Percentiles rank a stretch among this genome's conserved stretches.
Conservation (phyloP, 129 eudicot species). For the Sambucus nigra region DNA sequence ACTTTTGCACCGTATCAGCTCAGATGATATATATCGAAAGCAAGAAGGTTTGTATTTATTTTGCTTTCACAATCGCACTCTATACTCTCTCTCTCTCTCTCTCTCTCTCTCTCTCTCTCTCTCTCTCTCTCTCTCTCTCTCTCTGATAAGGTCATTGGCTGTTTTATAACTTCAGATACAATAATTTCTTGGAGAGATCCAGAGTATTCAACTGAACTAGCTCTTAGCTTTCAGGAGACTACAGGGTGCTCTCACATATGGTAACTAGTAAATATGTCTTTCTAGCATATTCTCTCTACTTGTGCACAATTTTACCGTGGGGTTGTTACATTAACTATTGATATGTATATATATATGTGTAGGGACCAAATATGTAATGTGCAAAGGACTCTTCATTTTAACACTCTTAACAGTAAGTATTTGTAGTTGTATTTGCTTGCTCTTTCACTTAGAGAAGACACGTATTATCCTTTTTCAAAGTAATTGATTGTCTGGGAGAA, state of each 20-base stretch:
- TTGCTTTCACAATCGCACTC: not conserved
- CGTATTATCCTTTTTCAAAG: not conserved
- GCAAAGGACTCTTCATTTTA: slow-evolving; percentile 66
- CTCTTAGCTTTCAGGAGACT: slow-evolving; percentile 92
- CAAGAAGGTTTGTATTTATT: slow-evolving; percentile 88
- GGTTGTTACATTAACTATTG: slow-evolving; percentile 2
- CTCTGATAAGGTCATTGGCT: not conserved
- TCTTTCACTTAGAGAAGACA: too few species aligned
- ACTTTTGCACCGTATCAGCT: slow-evolving; percentile 75
- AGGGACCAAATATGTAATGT: slow-evolving; percentile 80
- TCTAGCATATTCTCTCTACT: not conserved
- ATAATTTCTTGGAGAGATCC: slow-evolving; percentile 95
- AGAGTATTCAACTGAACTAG: slow-evolving; percentile 70
- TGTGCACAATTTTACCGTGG: not conserved
- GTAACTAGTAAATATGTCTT: slow-evolving; percentile 18
- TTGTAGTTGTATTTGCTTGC: too few species aligned
- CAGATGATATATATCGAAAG: slow-evolving; percentile 85
- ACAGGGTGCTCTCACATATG: slow-evolving; percentile 89
- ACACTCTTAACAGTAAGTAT: slow-evolving; percentile 61
- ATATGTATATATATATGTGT: slow-evolving; percentile 14
- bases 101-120: not conserved
- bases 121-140: not conserved
- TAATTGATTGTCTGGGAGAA: not conserved
- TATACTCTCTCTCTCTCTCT: not conserved
- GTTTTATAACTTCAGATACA: slow-evolving; percentile 36